Conservation (phyloP, 139 green algal species). For the Picochlorum sp. region DNA sequence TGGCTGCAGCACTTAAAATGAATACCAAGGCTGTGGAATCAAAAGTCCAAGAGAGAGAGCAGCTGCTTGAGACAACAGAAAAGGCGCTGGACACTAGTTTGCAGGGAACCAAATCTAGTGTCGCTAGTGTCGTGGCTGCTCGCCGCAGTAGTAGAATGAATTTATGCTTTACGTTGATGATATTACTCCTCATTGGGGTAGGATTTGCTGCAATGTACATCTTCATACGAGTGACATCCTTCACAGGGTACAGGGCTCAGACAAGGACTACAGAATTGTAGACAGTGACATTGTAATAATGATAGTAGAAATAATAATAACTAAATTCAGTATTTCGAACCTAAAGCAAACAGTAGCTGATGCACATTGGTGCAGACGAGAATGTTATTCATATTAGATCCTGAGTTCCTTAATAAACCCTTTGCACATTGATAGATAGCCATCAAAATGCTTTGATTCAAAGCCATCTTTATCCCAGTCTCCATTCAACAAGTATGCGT, state of each 20-base stretch:
- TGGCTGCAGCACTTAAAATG: slow-evolving; percentile 27
- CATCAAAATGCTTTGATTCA: slow-evolving; percentile 18
- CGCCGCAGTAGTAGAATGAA: slow-evolving; percentile 9
- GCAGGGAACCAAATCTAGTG: slow-evolving; percentile 7
- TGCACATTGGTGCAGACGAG: no score
- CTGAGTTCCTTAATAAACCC: slow-evolving; percentile 18
- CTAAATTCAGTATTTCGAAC: no score
- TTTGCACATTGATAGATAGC: slow-evolving; percentile 20
- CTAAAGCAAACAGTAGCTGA: no score
- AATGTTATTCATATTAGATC: no score
- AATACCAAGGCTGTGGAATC: slow-evolving; percentile 32
- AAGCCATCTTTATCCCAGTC: slow-evolving; percentile 51
- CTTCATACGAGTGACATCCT: slow-evolving; percentile 25
- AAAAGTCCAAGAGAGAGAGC: slow-evolving; percentile 11
- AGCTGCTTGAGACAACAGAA: slow-evolving; percentile 31
- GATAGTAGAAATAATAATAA: no score
- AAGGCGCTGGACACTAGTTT: slow-evolving; percentile 18
- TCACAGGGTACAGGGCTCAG: slow-evolving; percentile 2
- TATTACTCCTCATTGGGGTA: slow-evolving; percentile 24
- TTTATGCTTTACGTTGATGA: slow-evolving; percentile 27
- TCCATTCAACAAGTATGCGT: slow-evolving; percentile 20
- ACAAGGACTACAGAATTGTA: background rate
- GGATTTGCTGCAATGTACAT: slow-evolving; percentile 31
- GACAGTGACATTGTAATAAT: background rate
- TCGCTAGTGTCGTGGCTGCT: background rate